These are phyloP conservation scores for Blastocladiella britannica DNA, from an alignment of 192 early-diverging fungal genomes.

Conservation along the genomic window DNA sequence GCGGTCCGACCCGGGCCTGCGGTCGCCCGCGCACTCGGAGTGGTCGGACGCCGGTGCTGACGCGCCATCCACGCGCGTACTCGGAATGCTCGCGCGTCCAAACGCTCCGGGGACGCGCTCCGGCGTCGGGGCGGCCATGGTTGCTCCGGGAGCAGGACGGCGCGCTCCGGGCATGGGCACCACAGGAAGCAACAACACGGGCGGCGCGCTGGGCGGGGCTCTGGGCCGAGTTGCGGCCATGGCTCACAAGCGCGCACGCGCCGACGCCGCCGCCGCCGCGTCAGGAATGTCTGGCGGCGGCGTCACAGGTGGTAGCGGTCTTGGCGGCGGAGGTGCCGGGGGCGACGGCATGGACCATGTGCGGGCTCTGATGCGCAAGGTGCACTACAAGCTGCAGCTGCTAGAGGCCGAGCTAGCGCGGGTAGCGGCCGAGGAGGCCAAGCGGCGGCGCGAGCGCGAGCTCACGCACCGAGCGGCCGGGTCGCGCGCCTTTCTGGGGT, in stretches of 20 bases:
- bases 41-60: background rate
- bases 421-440: background rate
- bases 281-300: too few species aligned
- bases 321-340: too few species aligned
- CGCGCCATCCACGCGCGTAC: too few species aligned
- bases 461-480: background rate
- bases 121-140: background rate
- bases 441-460: background rate
- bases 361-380: background rate
- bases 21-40: background rate
- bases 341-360: background rate
- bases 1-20: background rate
- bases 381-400: constrained; percentile 1
- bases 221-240: too few species aligned
- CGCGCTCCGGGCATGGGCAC: background rate
- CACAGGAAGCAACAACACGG: background rate
- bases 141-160: background rate
- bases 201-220: background rate
- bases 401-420: background rate
- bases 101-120: background rate
- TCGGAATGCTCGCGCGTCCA: too few species aligned
- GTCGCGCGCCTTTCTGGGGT: background rate
- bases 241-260: too few species aligned
- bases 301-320: too few species aligned
- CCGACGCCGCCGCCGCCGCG: too few species aligned